Conservation (phyloP, 2,329 filamentous ascomycete species). For the Colletotrichum lentis region DNA sequence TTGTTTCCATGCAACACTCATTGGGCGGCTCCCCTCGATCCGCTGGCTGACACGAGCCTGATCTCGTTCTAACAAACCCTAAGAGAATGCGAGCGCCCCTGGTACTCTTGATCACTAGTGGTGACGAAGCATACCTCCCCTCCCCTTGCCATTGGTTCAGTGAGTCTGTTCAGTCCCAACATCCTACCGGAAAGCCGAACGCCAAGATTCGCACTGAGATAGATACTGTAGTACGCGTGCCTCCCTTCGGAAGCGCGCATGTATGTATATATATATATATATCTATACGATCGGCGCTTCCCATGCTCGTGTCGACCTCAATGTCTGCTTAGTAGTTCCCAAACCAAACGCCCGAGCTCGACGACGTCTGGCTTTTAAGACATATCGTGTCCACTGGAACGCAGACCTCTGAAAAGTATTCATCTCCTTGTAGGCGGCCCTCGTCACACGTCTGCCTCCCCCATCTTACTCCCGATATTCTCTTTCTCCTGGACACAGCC, state of each 20-base stretch:
- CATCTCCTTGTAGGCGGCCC: not conserved
- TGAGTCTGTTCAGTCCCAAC: not conserved
- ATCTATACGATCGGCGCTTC: not conserved
- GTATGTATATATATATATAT: no score
- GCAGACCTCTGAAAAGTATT: not conserved
- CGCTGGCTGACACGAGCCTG: not conserved
- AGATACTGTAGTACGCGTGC: not conserved
- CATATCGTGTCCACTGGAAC: not conserved
- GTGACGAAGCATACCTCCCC: not conserved
- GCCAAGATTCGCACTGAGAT: not conserved
- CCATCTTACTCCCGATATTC: not conserved
- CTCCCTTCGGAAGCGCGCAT: not conserved
- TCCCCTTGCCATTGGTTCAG: not conserved
- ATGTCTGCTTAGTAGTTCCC: constrained; percentile 5
- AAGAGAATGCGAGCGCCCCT: constrained; percentile 20
- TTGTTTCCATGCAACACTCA: not conserved
- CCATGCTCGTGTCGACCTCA: not conserved
- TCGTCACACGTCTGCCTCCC: not conserved
- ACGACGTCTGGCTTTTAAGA: not conserved
- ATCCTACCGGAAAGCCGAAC: not conserved
- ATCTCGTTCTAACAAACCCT: not conserved
- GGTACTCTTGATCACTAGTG: not conserved
- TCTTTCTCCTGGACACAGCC: not conserved
- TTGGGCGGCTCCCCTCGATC: no score
- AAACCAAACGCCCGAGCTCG: constrained; percentile 1